phyloP scores from a whole-genome alignment of 2,329 filamentous ascomycete genomes.

The Fusarium torreyae region DNA sequence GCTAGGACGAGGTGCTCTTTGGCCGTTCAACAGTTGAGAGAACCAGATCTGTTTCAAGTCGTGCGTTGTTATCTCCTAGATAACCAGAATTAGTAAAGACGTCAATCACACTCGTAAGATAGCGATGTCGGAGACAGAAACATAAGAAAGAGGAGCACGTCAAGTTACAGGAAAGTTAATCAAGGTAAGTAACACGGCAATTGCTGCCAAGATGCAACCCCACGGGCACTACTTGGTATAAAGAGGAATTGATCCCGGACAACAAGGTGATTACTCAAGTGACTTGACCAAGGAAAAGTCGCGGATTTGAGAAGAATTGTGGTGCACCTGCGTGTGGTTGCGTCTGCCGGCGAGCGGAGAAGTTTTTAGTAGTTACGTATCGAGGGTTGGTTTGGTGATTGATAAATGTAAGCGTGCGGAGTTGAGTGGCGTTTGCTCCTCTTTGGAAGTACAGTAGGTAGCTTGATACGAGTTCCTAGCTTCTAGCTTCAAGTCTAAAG shows the following conservation, averaged over 20 bases:
- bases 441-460: background rate
- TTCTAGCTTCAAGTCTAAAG: background rate
- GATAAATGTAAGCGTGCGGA: conserved; percentile 19
- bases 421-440: conserved; percentile 19
- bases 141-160: background rate
- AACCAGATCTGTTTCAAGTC: background rate
- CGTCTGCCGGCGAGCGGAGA: conserved; percentile 40
- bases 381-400: background rate
- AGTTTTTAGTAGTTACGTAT: conserved; percentile 23
- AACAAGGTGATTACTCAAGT: conserved; percentile 28
- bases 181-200: conserved; percentile 6
- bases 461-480: background rate
- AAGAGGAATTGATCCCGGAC: conserved; percentile 18
- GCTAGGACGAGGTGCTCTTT: background rate
- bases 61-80: background rate
- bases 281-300: conserved; percentile 30
- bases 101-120: background rate
- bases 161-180: conserved; percentile 6
- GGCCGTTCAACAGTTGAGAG: background rate
- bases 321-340: conserved; percentile 26
- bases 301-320: conserved; percentile 37
- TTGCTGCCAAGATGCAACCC: conserved; percentile 23
- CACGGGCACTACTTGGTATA: conserved; percentile 11
- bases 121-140: conserved; percentile 10
- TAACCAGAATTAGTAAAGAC: conserved; percentile 4